A percentile compares a stretch with the other conserved stretches of the same genome.
These are phyloP conservation scores for Euclidium syriacum DNA, from an alignment of 345 rosid genomes.

Conservation along the genomic window DNA sequence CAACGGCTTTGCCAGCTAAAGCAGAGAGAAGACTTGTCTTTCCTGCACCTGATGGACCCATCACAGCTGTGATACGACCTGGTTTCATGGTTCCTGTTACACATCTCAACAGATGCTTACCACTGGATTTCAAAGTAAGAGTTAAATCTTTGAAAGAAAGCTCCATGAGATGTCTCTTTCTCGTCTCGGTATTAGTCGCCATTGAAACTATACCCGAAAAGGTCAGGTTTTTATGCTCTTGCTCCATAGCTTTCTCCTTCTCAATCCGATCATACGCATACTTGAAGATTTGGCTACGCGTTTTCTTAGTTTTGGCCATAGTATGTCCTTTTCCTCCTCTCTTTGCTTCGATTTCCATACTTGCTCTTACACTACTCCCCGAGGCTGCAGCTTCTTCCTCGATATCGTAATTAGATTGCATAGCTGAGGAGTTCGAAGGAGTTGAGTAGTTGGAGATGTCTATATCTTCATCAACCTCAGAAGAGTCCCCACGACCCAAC, in stretches of 20 bases:
- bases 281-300: slow-evolving; percentile 68
- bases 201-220: slow-evolving; percentile 67
- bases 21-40: slow-evolving; percentile 91
- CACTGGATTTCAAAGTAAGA: slow-evolving; percentile 66
- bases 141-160: slow-evolving; percentile 69
- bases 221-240: slow-evolving; percentile 48
- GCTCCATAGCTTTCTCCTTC: slow-evolving; percentile 73
- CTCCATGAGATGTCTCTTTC: slow-evolving; percentile 71
- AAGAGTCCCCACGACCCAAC: slow-evolving; percentile 35
- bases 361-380: slow-evolving; percentile 28
- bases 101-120: slow-evolving; percentile 65
- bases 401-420: slow-evolving; percentile 40
- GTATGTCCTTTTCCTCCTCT: slow-evolving; percentile 35
- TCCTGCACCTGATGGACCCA: slow-evolving; percentile 99
- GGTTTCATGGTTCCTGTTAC: slow-evolving; percentile 81
- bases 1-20: slow-evolving; percentile 80
- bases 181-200: slow-evolving; percentile 54
- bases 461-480: slow-evolving; percentile 38
- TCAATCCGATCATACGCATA: slow-evolving; percentile 77
- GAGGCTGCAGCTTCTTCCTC: slow-evolving; percentile 36
- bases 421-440: slow-evolving; percentile 31
- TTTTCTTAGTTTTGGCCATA: slow-evolving; percentile 36
- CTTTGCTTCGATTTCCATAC: slow-evolving; percentile 24
- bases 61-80: slow-evolving; percentile 81
- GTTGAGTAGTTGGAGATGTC: slow-evolving; percentile 22